Percentiles rank a stretch among this genome's conserved stretches.
Evolutionary conservation across 805 yeast species (phyloP).

Genomic region (Brettanomyces anomalus): DNA sequence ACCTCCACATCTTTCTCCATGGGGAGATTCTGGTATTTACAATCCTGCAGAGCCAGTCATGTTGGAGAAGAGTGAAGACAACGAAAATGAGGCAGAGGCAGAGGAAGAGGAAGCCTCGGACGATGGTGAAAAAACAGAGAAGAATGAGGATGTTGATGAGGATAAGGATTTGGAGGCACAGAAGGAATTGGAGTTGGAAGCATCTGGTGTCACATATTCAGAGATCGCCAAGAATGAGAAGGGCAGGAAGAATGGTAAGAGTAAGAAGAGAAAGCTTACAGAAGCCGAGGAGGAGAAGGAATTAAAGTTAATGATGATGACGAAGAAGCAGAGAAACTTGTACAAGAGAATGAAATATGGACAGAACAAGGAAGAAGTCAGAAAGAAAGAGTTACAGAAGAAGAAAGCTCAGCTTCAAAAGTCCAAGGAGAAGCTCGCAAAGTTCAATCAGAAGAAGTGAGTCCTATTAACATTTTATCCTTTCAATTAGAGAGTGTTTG

Average conservation of each 20-base stretch:
- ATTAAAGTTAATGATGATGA: conserved; percentile 94
- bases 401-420: conserved; percentile 66
- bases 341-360: conserved; percentile 95
- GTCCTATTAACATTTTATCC: too few relatives aligned
- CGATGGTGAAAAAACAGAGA: conserved; percentile 46
- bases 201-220: conserved; percentile 73
- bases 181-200: conserved; percentile 85
- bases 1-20: conserved; percentile 97
- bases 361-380: conserved; percentile 68
- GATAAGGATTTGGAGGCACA: conserved; percentile 51
- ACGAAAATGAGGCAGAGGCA: conserved; percentile 36
- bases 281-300: conserved; percentile 72
- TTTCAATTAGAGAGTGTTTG: too few relatives aligned
- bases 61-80: conserved; percentile 35
- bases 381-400: conserved; percentile 57
- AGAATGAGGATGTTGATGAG: conserved; percentile 27
- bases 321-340: conserved; percentile 87
- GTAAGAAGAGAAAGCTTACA: conserved; percentile 29
- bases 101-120: conserved; percentile 44
- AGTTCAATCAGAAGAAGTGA: conserved; percentile 2
- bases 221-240: conserved; percentile 34
- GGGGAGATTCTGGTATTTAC: conserved; percentile 94
- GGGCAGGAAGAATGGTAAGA: conserved; percentile 12
- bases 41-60: conserved; percentile 56
- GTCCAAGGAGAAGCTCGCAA: conserved; percentile 33